Percentiles rank a stretch among this genome's conserved stretches.
These are phyloP conservation scores for Samsoniella hepiali DNA, from an alignment of 2,329 filamentous ascomycete species.

Conservation along the genomic window DNA sequence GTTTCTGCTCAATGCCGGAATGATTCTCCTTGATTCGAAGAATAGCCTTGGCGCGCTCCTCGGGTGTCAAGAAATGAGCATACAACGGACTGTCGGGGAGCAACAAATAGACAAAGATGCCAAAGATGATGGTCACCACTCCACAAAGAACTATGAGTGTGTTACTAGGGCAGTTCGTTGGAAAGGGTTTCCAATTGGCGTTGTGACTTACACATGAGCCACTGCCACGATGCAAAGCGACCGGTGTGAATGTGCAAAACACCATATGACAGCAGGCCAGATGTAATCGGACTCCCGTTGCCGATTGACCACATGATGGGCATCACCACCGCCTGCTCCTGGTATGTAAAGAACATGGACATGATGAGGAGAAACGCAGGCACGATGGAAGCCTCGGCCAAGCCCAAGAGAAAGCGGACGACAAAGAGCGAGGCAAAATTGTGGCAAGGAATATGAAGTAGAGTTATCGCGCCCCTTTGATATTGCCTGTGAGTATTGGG, in stretches of 20 bases:
- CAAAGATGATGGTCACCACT: conserved; percentile 21
- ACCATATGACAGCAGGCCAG: conserved; percentile 31
- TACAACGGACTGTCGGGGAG: conserved; percentile 18
- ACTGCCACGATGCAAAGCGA: conserved; percentile 37
- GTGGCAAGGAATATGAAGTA: conserved; percentile 30
- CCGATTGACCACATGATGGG: conserved; percentile 40
- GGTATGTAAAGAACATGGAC: conserved; percentile 37
- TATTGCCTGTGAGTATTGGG: not conserved
- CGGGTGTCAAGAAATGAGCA: conserved; percentile 25
- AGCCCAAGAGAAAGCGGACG: conserved; percentile 29
- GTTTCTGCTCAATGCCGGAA: conserved; percentile 35
- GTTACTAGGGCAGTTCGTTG: not conserved
- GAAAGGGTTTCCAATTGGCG: not conserved
- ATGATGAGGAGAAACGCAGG: conserved; percentile 25
- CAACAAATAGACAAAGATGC: conserved; percentile 20
- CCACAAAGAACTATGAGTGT: conserved; percentile 22
- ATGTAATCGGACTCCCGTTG: conserved; percentile 33
- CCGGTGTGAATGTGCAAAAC: conserved; percentile 33
- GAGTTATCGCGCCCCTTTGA: conserved; percentile 28
- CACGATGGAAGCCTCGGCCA: conserved; percentile 28
- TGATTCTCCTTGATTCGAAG: conserved; percentile 30
- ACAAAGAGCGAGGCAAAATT: conserved; percentile 28
- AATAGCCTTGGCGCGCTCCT: conserved; percentile 30
- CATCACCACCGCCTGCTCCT: conserved; percentile 34
- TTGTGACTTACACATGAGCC: conserved; percentile 33